Evolutionary conservation across 805 yeast species (phyloP).

Genomic region (Saturnispora sanitii): DNA sequence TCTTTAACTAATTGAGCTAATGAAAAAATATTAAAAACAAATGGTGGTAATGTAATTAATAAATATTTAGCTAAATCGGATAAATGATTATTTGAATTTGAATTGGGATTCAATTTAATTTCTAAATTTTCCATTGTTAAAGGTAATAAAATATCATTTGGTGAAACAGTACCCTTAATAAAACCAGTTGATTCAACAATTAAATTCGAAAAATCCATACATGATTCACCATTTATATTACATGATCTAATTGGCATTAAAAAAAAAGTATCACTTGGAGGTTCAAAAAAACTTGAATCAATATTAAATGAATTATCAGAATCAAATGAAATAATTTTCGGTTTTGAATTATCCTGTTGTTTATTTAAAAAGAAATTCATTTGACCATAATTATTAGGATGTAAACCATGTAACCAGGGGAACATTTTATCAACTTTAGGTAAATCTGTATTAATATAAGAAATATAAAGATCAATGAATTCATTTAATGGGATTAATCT

Average conservation of each 20-base stretch:
- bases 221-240: slow-evolving; percentile 22
- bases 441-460: slow-evolving; percentile 24
- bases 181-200: slow-evolving; percentile 34
- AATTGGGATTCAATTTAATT: too few species aligned
- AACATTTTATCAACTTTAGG: slow-evolving; percentile 66
- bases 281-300: slow-evolving; percentile 1
- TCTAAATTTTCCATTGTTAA: too few species aligned
- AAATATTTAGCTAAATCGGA: slow-evolving; percentile 22
- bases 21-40: slow-evolving; percentile 16
- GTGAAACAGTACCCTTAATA: slow-evolving; percentile 45
- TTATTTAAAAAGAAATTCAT: slow-evolving; percentile 31
- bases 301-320: slow-evolving; percentile 1
- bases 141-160: slow-evolving; percentile 44
- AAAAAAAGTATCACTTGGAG: slow-evolving; percentile 19
- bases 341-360: slow-evolving; percentile 5
- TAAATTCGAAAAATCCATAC: slow-evolving; percentile 22
- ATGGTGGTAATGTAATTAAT: slow-evolving; percentile 20
- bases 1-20: slow-evolving; percentile 31
- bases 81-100: too few species aligned
- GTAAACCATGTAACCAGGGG: slow-evolving; percentile 87
- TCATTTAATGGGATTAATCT: slow-evolving; percentile 22
- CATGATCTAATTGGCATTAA: slow-evolving; percentile 26
- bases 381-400: slow-evolving; percentile 46
- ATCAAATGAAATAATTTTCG: slow-evolving; percentile 11
- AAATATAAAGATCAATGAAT: slow-evolving; percentile 15